Evolutionary conservation across 192 early-diverging fungal genomes (phyloP), one percentile per base, ranked within the genome.

Genomic region (Backusella parvicylindrica): DNA sequence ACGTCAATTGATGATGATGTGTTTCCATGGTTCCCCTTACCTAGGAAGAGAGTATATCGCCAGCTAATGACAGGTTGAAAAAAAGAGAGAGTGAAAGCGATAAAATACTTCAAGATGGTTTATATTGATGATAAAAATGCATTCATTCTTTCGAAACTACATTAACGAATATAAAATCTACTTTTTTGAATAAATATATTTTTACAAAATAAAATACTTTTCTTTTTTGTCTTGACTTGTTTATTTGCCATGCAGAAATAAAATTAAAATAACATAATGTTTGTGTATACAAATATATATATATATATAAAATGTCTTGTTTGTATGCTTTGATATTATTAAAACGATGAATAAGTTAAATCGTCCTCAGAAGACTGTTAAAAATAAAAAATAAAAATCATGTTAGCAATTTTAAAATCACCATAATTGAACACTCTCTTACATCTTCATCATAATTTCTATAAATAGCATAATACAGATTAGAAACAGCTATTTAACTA

Each of bases 311-410:
- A 40, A 15, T 40, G 36, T 37, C 3, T 37, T 40, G 18, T 41
- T 28, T 68, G 18, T 68, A 37, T 68, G 35, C 11, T 68, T 12
- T 65, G 12, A 18, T 68, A 12, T 68, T 40, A 38, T 68, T 36
- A 72, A 36, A 60, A 72, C 7, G 71, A 72, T 26, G 49, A 66
- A 68, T 77, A 72, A 12, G 76, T 65, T 33, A 81, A 43, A 36
- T 81, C 79, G 64, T 76, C 79, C 31, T 81, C 79, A 63, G 79
- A 81, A 35, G 79, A 81, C 79, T 81, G 72, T 43, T 18, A 37
- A 47, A 68, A 68, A n/a, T n/a, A 33, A 65, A 72, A 15, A 37
- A 73, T 63, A 37, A 15, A 38, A 68, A 33, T 38, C 7, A 21
- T 30, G 32, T 16, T 26, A 70, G 36, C 16, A 43, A 70, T 18